Evolutionary conservation across 208 protist species (phyloP), one percentile per base, ranked within the genome.

Genomic region (Crithidia thermophila): DNA sequence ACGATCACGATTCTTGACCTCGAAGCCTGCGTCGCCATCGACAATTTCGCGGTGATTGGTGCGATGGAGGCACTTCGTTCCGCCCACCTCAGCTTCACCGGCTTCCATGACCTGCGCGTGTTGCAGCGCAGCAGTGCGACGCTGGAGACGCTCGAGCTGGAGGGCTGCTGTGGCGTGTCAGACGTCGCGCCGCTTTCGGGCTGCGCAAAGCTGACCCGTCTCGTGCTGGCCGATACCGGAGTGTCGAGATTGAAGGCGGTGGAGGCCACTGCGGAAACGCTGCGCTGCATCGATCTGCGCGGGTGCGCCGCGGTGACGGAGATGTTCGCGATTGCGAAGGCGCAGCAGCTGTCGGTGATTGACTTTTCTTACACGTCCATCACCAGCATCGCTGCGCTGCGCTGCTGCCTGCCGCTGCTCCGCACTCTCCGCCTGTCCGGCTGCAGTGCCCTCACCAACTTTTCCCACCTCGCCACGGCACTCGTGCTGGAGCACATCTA

Each of bases 351-450:
- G 23, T 45, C 63, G 47, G 66, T 42, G 28, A 14, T 72, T 25
- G 25, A 56, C 43, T 20, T 72, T 20, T 62, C 66, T 23, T 23
- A 64, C 39, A 51, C 46, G n/a, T 13, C 13, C 4, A 21, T 66
- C 27, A 46, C 9, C 25, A 62, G 42, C 28, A 51, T 51, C n/a
- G 27, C 57, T 0, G 39, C 7, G 36, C 28, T 62, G 40, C 14
- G 18, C 6, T 18, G 0, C n/a, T 62, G 57, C 18, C 30, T 42
- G 2, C 9, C 34, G 28, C 27, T 33, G 5, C 39, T 61, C 3
- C 55, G 55, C 25, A 27, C 28, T 2, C 57, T 62, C 10, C 42
- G 42, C 25, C 57, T 62, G 6, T 62, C 57, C 8, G 57, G 42
- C 3, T 62, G 57, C 30, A n/a, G 0, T 5, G 28, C 4, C 9